Percentiles rank a stretch among this genome's conserved stretches.
These are phyloP conservation scores for Mycena maculata DNA, from an alignment of 768 basidiomycete genomes.

Conservation along the genomic window DNA sequence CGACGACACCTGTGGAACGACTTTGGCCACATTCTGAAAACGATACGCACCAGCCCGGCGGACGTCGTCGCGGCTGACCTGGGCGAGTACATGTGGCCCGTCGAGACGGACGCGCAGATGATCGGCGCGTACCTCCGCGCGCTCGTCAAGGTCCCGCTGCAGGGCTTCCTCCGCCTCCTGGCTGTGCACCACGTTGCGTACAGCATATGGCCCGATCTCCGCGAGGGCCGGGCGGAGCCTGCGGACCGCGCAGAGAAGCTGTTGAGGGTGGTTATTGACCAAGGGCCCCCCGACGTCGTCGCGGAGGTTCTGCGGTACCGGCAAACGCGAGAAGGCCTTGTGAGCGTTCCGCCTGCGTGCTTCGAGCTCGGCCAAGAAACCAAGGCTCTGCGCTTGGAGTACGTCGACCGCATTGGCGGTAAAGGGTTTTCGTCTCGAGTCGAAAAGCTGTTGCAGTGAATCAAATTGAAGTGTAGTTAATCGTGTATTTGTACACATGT, in stretches of 20 bases:
- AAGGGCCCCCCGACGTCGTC: constrained; percentile 60
- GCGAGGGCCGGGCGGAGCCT: constrained; percentile 44
- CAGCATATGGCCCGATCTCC: constrained; percentile 78
- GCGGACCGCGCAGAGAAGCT: constrained; percentile 58
- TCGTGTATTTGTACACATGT: not conserved
- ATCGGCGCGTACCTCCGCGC: constrained; percentile 72
- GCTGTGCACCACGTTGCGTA: constrained; percentile 85
- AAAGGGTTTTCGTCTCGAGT: constrained; percentile 9
- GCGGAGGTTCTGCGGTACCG: constrained; percentile 68
- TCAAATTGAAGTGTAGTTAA: constrained; percentile 4
- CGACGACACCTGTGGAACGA: constrained; percentile 88
- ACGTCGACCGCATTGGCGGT: constrained; percentile 20
- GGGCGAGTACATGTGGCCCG: constrained; percentile 76
- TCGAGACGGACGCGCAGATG: constrained; percentile 71
- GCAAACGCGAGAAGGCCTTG: constrained; percentile 52
- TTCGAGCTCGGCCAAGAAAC: constrained; percentile 49
- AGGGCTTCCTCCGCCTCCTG: constrained; percentile 73
- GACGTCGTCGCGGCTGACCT: constrained; percentile 66
- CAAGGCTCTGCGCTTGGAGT: constrained; percentile 25
- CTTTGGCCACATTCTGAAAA: constrained; percentile 72
- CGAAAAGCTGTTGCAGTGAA: constrained; percentile 14
- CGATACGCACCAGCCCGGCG: constrained; percentile 62
- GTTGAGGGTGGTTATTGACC: constrained; percentile 62
- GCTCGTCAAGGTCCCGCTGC: constrained; percentile 56
- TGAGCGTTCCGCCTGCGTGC: constrained; percentile 63